phyloP scores from a whole-genome alignment of 495 filamentous ascomycete species.

The Antarctomyces pellizariae region DNA sequence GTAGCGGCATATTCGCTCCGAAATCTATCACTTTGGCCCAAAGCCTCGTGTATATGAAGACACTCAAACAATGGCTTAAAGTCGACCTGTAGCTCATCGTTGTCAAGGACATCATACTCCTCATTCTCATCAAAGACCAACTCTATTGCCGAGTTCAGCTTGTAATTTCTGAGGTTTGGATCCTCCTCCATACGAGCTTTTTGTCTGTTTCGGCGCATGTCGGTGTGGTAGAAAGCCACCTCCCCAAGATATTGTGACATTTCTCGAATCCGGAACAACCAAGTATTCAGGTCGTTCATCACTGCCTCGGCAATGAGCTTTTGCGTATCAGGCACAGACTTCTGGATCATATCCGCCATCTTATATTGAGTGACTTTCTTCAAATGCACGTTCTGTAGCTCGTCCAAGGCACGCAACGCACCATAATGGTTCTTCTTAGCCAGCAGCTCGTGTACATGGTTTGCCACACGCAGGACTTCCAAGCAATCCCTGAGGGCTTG shows the following conservation, averaged over 20 bases:
- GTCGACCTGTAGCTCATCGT: conserved; percentile 80
- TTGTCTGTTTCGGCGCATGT: conserved; percentile 63
- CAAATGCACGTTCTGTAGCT: conserved; percentile 87
- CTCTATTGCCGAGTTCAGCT: conserved; percentile 88
- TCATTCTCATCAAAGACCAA: conserved; percentile 85
- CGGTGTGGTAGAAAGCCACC: conserved; percentile 90
- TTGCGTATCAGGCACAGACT: conserved; percentile 79
- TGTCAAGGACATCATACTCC: conserved; percentile 83
- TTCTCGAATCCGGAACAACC: conserved; percentile 90
- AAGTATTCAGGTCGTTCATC: conserved; percentile 92
- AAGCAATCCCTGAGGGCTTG: conserved; percentile 74
- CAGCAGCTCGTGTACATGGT: conserved; percentile 80
- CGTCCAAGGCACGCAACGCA: conserved; percentile 79
- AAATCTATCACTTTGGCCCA: conserved; percentile 83
- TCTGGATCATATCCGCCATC: conserved; percentile 87
- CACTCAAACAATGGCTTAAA: conserved; percentile 92
- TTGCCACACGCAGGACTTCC: conserved; percentile 77
- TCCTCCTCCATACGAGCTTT: conserved; percentile 53
- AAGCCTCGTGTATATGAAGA: conserved; percentile 84
- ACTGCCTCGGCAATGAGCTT: conserved; percentile 85
- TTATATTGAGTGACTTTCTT: conserved; percentile 85
- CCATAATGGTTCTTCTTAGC: conserved; percentile 86
- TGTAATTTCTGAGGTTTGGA: conserved; percentile 53
- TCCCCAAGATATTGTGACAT: conserved; percentile 88
- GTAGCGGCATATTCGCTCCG: conserved; percentile 75